Evolutionary conservation across 768 basidiomycete genomes (phyloP).

Genomic region (Cystobasidium tubakii): DNA sequence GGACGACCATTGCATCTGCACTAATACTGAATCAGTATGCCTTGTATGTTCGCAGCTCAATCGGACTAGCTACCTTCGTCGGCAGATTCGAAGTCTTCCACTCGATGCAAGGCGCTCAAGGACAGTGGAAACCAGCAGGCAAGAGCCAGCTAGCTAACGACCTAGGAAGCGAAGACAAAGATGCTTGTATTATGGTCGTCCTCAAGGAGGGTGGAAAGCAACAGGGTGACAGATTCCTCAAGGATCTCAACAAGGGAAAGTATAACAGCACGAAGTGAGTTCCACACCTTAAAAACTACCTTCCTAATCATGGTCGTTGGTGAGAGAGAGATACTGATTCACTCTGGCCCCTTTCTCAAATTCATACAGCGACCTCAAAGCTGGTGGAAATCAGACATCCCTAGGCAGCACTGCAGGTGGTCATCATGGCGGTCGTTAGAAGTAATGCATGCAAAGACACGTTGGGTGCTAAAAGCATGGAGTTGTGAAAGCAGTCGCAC

Average conservation of each 20-base stretch:
- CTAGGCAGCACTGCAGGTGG: neutral
- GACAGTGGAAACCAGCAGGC: constrained; percentile 22
- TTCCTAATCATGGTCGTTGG: no score
- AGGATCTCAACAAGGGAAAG: neutral
- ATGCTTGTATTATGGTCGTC: constrained; percentile 18
- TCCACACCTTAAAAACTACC: no score
- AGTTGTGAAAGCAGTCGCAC: no score
- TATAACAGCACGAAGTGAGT: constrained; percentile 23
- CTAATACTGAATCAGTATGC: neutral
- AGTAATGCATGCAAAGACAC: no score
- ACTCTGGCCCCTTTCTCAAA: neutral
- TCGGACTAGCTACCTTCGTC: constrained; percentile 25
- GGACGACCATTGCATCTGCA: neutral
- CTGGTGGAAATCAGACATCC: neutral
- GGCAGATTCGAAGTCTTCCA: constrained; percentile 34
- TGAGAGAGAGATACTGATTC: no score
- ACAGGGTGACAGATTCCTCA: constrained; percentile 5
- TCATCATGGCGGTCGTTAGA: neutral
- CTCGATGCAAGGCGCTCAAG: constrained; percentile 13
- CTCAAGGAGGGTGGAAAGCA: constrained; percentile 14
- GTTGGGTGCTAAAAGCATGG: no score
- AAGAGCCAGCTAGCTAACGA: constrained; percentile 19
- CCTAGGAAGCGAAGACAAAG: constrained; percentile 29
- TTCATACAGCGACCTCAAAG: neutral
- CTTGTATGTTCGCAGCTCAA: neutral